phyloP scores from a whole-genome alignment of 2,329 filamentous ascomycete species.

The Epichloe elymi region DNA sequence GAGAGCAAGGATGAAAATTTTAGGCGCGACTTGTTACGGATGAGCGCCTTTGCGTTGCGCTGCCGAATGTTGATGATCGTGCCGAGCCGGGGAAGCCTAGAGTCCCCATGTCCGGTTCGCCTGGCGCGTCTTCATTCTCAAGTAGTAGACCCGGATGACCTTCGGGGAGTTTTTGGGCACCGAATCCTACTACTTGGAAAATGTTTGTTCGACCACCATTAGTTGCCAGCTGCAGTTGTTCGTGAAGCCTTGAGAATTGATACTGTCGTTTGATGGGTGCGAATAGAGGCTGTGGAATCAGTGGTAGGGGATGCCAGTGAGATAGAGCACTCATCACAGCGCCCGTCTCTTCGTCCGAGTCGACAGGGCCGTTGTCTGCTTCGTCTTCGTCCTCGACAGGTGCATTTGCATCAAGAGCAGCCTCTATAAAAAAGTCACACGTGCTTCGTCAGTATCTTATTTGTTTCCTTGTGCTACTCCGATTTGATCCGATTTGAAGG shows the following conservation, averaged over 20 bases:
- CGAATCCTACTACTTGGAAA: constrained; percentile 45
- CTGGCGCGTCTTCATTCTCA: constrained; percentile 42
- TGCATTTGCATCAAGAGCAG: constrained; percentile 86
- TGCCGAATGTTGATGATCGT: constrained; percentile 33
- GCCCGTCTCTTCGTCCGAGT: constrained; percentile 89
- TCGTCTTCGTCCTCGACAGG: constrained; percentile 80
- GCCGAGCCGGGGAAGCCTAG: constrained; percentile 23
- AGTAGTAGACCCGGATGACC: constrained; percentile 31
- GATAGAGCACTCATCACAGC: constrained; percentile 72
- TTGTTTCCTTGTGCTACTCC: neutral
- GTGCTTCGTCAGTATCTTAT: neutral
- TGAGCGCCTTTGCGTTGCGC: constrained; percentile 28
- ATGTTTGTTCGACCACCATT: constrained; percentile 54
- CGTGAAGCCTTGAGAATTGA: constrained; percentile 47
- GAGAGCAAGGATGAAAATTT: constrained; percentile 3
- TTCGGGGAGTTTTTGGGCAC: constrained; percentile 40
- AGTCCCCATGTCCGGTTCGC: constrained; percentile 38
- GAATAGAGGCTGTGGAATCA: constrained; percentile 53
- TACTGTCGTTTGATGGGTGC: constrained; percentile 50
- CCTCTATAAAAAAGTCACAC: constrained; percentile 44
- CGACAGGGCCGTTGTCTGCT: constrained; percentile 64
- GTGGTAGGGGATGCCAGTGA: constrained; percentile 64
- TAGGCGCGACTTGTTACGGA: constrained; percentile 36
- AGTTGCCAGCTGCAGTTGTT: constrained; percentile 53
- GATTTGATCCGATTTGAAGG: neutral